Percentiles rank a stretch among this genome's conserved stretches.
Evolutionary conservation across 1,139 yeast genomes (phyloP).

Genomic region (Pneumocystis murina): DNA sequence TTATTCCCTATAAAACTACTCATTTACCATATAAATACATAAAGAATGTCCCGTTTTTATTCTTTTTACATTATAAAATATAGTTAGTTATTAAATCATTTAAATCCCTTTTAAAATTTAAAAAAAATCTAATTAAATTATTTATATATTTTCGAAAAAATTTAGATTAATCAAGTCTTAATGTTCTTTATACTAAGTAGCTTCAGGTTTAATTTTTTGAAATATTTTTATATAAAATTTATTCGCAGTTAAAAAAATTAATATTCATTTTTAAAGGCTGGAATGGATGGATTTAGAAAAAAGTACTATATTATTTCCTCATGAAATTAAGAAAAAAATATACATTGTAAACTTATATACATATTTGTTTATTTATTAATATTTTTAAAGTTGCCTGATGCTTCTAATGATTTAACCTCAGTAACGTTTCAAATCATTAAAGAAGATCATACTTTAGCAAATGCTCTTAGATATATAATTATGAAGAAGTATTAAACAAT

Average conservation of each 20-base stretch:
- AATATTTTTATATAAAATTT: too few relatives aligned
- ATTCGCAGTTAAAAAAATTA: not conserved
- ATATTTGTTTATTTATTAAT: not conserved
- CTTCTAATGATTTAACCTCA: constrained; percentile 88
- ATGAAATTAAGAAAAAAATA: not conserved
- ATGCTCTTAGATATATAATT: constrained; percentile 79
- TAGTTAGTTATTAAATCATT: too few relatives aligned
- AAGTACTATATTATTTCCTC: not conserved
- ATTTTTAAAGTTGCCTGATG: constrained; percentile 51
- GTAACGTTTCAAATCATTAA: constrained; percentile 85
- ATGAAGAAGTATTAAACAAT: constrained; percentile 55
- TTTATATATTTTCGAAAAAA: too few relatives aligned
- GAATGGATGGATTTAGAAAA: not conserved
- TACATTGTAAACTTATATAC: not conserved
- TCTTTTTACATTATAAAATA: too few relatives aligned
- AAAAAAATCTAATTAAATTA: too few relatives aligned
- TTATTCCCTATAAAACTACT: not conserved
- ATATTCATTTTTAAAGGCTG: not conserved
- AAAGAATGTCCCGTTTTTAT: too few relatives aligned
- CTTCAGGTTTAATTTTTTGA: too few relatives aligned
- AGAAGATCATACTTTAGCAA: constrained; percentile 93
- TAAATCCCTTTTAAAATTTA: too few relatives aligned
- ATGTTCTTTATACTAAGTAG: too few relatives aligned
- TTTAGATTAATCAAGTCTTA: too few relatives aligned
- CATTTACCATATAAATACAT: too few relatives aligned